Percentiles rank a stretch among this genome's conserved stretches.
phyloP scores from a whole-genome alignment of 495 filamentous ascomycete genomes.

The Sphaerosporella brunnea region DNA sequence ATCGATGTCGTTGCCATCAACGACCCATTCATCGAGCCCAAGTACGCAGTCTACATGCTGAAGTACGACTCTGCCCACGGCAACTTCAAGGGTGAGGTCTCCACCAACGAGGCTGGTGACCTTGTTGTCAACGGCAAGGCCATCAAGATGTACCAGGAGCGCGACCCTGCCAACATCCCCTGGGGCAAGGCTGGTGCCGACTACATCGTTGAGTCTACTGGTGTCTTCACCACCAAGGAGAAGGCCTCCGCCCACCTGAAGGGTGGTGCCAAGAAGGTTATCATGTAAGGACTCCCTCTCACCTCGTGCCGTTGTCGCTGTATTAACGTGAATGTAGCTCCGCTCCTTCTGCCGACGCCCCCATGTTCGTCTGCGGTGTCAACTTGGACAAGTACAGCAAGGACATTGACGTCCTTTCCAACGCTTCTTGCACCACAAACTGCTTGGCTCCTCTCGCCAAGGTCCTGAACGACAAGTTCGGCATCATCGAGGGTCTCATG shows the following conservation, averaged over 20 bases:
- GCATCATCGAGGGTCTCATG: conserved; percentile 97
- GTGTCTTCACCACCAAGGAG: conserved; percentile 97
- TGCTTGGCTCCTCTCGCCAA: conserved; percentile 98
- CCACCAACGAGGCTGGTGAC: conserved; percentile 46
- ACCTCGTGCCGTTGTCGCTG: not conserved
- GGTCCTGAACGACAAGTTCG: conserved; percentile 95
- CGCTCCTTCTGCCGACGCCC: conserved; percentile 93
- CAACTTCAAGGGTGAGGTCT: conserved; percentile 79
- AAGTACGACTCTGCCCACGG: conserved; percentile 97
- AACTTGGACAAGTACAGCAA: conserved; percentile 85
- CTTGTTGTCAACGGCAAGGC: conserved; percentile 89
- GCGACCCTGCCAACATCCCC: conserved; percentile 78
- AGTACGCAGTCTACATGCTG: conserved; percentile 98
- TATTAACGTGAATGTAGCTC: conserved; percentile 34
- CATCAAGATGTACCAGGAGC: conserved; percentile 88
- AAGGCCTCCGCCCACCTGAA: conserved; percentile 92
- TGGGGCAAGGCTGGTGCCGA: conserved; percentile 77
- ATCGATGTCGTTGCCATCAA: conserved; percentile 91
- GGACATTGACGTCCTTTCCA: conserved; percentile 84
- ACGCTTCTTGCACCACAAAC: conserved; percentile 99
- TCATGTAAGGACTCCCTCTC: conserved; percentile 40
- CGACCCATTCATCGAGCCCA: conserved; percentile 96
- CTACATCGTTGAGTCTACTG: conserved; percentile 97
- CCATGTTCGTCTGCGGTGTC: conserved; percentile 99
- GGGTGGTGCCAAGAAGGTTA: conserved; percentile 98